Base-by-base conservation (phyloP, 2,329 filamentous ascomycete species). In the Scedosporium aurantiacum region DNA sequence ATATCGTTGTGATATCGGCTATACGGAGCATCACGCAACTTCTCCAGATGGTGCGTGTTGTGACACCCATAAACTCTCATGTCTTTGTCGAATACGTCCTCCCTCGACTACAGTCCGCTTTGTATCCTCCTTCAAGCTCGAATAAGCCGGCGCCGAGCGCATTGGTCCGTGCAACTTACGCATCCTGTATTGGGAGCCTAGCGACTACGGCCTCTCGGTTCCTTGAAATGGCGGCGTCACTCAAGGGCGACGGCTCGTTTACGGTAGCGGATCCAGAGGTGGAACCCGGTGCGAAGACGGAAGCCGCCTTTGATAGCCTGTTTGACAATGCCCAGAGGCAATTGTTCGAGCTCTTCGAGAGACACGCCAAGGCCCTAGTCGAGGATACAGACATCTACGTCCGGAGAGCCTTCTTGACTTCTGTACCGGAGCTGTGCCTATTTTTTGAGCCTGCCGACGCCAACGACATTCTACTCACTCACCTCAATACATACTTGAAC, bases 401-500 rank as follows among this genome's bases (percentile, higher is more conserved):
- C 23, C 88, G 92, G 54, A 83, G 94, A 63, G 92, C 94, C 1
- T 97, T 99, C 69, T 77, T 99, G 54, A 88, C 88, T 7, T 97
- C 94, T 6, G 92, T 99, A 0, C 88, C 92, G 0, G 90, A 91
- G 64, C 79, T 99, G 1, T 99, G 94, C 70, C 85, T 97, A 66
- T 97, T 99, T 73, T 97, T 99, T 66, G 91, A 91, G 2, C 92
- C 89, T 63, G 82, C 87, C n/a, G 88, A 91, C 69, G 89, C 93
- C 1, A 97, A 95, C 71, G 94, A 99, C 70, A 90, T 99, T n/a
- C 86, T 99, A 16, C 78, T 99, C 23, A 96, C 91, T 37, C 94
- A 99, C 74, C 78, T 99, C 28, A 97, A 97, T 70, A 99, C 94
- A 0, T 99, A 99, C 68, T 76, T 99, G 7, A 99, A 99, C 66